These are phyloP conservation scores for Zymoseptoria ardabiliae DNA, from an alignment of 2,329 filamentous ascomycete species.

Conservation along the genomic window DNA sequence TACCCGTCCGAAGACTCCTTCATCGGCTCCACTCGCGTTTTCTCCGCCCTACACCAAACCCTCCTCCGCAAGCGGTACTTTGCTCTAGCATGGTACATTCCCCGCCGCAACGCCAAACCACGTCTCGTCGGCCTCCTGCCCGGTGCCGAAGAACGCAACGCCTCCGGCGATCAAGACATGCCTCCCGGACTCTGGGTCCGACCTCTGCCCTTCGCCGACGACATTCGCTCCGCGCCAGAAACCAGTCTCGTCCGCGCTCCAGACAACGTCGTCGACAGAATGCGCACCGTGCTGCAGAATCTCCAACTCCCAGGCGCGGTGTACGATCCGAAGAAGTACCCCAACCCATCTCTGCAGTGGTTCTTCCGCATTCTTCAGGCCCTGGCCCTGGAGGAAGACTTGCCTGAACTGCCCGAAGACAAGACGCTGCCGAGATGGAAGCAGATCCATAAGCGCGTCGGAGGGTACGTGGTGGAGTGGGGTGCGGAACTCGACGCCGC, in stretches of 20 bases:
- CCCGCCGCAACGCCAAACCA: conserved; percentile 72
- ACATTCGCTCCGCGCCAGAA: conserved; percentile 69
- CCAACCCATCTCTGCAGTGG: conserved; percentile 83
- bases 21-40: conserved; percentile 85
- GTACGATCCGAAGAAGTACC: conserved; percentile 81
- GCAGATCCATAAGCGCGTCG: conserved; percentile 84
- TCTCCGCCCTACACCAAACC: conserved; percentile 84
- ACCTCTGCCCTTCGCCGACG: conserved; percentile 81
- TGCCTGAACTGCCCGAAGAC: conserved; percentile 67
- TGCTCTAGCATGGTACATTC: conserved; percentile 82
- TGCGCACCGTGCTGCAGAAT: conserved; percentile 77
- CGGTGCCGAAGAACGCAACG: conserved; percentile 58
- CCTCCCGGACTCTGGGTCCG: conserved; percentile 85
- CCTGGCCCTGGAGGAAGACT: conserved; percentile 82
- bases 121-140: conserved; percentile 75
- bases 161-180: conserved; percentile 60
- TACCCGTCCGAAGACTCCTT: conserved; percentile 88
- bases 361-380: conserved; percentile 93
- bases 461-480: conserved; percentile 72
- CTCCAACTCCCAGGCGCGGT: conserved; percentile 77
- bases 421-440: conserved; percentile 76
- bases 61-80: conserved; percentile 72
- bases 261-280: conserved; percentile 67
- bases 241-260: conserved; percentile 51
- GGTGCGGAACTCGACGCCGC: conserved; percentile 59